These are phyloP conservation scores for Maudiozyma serrabonitensis DNA, from an alignment of 805 yeast species.

Conservation along the genomic window DNA sequence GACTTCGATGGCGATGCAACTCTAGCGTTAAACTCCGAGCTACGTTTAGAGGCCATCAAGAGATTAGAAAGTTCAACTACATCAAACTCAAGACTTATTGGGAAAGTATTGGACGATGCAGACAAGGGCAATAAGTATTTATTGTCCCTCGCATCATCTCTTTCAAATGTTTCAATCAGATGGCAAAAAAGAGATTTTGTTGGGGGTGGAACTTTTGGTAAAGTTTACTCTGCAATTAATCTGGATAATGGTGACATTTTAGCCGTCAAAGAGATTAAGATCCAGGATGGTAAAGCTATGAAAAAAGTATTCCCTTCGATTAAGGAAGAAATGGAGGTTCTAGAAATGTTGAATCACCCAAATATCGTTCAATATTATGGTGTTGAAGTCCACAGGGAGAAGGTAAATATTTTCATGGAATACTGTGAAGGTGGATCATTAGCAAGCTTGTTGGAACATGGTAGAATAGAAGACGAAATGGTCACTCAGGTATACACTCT, in stretches of 20 bases:
- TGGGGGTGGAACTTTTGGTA: constrained; percentile 95
- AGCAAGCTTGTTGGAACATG: constrained; percentile 76
- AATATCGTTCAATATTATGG: constrained; percentile 95
- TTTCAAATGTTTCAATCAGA: constrained; percentile 81
- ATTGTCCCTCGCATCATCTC: constrained; percentile 76
- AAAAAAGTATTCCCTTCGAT: constrained; percentile 78
- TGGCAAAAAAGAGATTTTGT: constrained; percentile 95
- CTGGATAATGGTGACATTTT: constrained; percentile 90
- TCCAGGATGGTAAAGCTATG: constrained; percentile 81
- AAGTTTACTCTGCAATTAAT: constrained; percentile 84
- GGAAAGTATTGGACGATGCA: constrained; percentile 80
- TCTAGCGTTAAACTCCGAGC: constrained; percentile 50
- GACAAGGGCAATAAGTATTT: constrained; percentile 83
- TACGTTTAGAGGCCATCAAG: constrained; percentile 55
- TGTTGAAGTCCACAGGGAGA: constrained; percentile 92
- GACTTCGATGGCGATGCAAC: constrained; percentile 47
- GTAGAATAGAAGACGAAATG: constrained; percentile 90
- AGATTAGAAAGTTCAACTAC: constrained; percentile 48
- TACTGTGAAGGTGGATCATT: constrained; percentile 93
- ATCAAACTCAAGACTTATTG: constrained; percentile 45
- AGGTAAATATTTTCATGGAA: constrained; percentile 94
- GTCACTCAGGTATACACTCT: constrained; percentile 83
- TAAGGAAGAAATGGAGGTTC: constrained; percentile 91
- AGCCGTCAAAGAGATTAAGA: constrained; percentile 93
- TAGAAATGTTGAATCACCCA: constrained; percentile 92